phyloP scores from a whole-genome alignment of 805 yeast species.

The Candida methanosorbosa region DNA sequence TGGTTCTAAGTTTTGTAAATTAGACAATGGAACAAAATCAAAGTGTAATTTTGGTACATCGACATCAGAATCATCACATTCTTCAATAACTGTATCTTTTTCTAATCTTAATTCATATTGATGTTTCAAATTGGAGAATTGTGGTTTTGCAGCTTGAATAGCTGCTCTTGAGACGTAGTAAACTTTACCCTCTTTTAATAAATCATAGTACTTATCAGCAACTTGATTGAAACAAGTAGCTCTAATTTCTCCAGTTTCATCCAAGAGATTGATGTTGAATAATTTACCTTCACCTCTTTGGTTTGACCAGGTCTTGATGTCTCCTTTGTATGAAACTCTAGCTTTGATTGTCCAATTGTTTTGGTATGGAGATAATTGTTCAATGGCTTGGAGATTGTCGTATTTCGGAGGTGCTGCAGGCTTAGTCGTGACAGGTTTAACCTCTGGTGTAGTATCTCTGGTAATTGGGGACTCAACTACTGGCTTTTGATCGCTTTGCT shows the following conservation, averaged over 20 bases:
- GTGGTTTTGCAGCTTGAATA: conserved; percentile 75
- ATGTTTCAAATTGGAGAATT: conserved; percentile 75
- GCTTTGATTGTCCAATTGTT: conserved; percentile 90
- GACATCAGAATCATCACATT: conserved; percentile 41
- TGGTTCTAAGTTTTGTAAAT: conserved; percentile 58
- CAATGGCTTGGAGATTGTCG: conserved; percentile 60
- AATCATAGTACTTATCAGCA: conserved; percentile 70
- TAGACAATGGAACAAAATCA: conserved; percentile 62
- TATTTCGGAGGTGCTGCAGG: conserved; percentile 14
- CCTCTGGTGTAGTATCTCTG: conserved; percentile 3
- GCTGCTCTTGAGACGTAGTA: conserved; percentile 78
- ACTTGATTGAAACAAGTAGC: conserved; percentile 90
- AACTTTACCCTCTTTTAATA: conserved; percentile 81
- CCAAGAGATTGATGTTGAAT: conserved; percentile 80
- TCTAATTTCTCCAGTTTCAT: conserved; percentile 92
- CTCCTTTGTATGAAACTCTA: conserved; percentile 82
- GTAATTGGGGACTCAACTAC: not conserved
- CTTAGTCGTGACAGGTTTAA: conserved; percentile 2
- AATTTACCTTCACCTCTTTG: conserved; percentile 84
- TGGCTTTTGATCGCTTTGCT: not conserved
- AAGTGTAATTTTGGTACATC: conserved; percentile 75
- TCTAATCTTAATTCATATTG: conserved; percentile 84
- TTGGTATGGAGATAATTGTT: conserved; percentile 85
- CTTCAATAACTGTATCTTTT: conserved; percentile 68
- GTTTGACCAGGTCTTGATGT: conserved; percentile 80